A percentile compares a stretch with the other conserved stretches of the same genome.
phyloP scores from a whole-genome alignment of 352 stramenopile species.

The Elongisporangium anandrum region DNA sequence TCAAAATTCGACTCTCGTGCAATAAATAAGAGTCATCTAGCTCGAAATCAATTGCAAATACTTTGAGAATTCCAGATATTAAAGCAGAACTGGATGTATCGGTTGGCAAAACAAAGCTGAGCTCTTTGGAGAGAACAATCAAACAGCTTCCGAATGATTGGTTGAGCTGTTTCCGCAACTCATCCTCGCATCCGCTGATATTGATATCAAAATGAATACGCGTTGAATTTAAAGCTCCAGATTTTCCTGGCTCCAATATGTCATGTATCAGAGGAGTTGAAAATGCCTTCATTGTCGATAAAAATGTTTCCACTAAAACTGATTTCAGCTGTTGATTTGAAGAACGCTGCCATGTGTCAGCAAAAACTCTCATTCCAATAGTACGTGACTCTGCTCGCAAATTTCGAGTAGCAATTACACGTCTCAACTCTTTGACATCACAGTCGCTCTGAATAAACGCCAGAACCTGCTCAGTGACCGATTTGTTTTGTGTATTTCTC shows the following conservation, averaged over 20 bases:
- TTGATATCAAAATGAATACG: constrained; percentile 54
- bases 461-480: constrained; percentile 76
- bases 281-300: constrained; percentile 23
- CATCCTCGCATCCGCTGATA: constrained; percentile 49
- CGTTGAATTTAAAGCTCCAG: constrained; percentile 4
- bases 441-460: constrained; percentile 84
- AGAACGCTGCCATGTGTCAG: constrained; percentile 20
- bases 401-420: constrained; percentile 45
- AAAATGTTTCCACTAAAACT: constrained; percentile 48
- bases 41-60: constrained; percentile 68
- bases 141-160: constrained; percentile 47
- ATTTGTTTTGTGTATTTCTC: constrained; percentile 45
- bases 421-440: constrained; percentile 46
- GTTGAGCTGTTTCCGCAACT: constrained; percentile 34
- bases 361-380: constrained; percentile 47
- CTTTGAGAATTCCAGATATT: constrained; percentile 45
- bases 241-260: not conserved
- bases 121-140: constrained; percentile 20
- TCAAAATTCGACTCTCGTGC: constrained; percentile 54
- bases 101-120: constrained; percentile 14
- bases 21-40: constrained; percentile 70
- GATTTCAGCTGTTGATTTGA: constrained; percentile 20
- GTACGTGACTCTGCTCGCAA: constrained; percentile 32
- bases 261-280: not conserved
- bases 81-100: constrained; percentile 20